Percentiles rank a stretch among this genome's conserved stretches.
Evolutionary conservation across 306 rosid species (phyloP).

Genomic region (Comarum palustre): DNA sequence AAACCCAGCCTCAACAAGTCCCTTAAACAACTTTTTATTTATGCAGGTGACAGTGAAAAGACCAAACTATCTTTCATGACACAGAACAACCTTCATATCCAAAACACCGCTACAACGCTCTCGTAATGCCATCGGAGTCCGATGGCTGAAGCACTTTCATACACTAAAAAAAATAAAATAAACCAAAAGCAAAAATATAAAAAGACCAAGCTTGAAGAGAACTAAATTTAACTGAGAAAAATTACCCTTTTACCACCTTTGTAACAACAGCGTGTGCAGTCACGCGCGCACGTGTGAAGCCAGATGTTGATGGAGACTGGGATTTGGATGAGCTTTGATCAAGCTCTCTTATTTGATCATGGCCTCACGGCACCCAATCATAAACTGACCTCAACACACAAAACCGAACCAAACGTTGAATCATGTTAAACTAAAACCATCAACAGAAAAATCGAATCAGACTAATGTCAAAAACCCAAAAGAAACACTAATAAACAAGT

Average conservation of each 20-base stretch:
- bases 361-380: conserved; percentile 8
- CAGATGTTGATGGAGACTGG: conserved; percentile 24
- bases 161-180: no score
- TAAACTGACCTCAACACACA: neutral
- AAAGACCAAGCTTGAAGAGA: no score
- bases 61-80: no score
- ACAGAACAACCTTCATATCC: no score
- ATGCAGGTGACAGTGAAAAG: no score
- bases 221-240: neutral
- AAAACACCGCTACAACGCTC: no score
- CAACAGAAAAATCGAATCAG: neutral
- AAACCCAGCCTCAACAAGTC: no score
- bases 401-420: neutral
- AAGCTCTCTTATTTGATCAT: conserved; percentile 11
- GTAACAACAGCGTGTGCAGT: neutral
- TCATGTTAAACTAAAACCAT: neutral
- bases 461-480: neutral
- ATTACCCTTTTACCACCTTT: neutral
- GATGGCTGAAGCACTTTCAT: no score
- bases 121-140: no score
- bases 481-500: neutral
- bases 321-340: conserved; percentile 22
- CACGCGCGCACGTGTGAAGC: conserved; percentile 16
- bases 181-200: no score
- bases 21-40: no score